Conservation (phyloP, 495 filamentous ascomycete species). For the Daldinia grandis region DNA sequence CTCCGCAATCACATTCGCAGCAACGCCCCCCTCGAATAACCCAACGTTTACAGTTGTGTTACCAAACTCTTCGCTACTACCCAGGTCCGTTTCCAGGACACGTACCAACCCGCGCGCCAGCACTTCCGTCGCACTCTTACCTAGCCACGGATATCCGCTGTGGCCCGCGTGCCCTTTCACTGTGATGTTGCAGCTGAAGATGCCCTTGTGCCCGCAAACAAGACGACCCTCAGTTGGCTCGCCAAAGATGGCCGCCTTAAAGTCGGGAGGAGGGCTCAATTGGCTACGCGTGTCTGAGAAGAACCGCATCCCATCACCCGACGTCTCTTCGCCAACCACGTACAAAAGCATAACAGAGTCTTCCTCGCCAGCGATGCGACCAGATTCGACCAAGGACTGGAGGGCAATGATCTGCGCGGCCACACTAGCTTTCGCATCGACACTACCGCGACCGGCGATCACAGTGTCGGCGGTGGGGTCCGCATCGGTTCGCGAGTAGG, state of each 20-base stretch:
- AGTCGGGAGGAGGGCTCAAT: conserved; percentile 54
- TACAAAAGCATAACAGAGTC: conserved; percentile 73
- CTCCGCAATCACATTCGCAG: conserved; percentile 85
- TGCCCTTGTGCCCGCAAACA: conserved; percentile 90
- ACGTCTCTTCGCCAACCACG: conserved; percentile 87
- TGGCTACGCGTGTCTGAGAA: conserved; percentile 61
- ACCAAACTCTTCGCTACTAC: conserved; percentile 77
- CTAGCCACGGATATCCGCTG: conserved; percentile 88
- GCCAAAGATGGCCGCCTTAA: conserved; percentile 79
- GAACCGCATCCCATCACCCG: conserved; percentile 83
- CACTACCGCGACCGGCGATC: conserved; percentile 77
- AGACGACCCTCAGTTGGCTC: conserved; percentile 91
- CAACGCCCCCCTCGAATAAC: conserved; percentile 79
- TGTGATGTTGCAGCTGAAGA: conserved; percentile 66
- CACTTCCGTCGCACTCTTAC: conserved; percentile 78
- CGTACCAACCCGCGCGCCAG: conserved; percentile 71
- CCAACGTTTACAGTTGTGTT: conserved; percentile 91
- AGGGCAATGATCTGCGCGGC: conserved; percentile 79
- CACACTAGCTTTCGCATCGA: conserved; percentile 90
- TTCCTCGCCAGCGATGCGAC: conserved; percentile 54
- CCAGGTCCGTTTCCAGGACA: conserved; percentile 72
- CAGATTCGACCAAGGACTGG: conserved; percentile 62
- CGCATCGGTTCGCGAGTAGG: conserved; percentile 59
- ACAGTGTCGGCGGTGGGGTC: conserved; percentile 55
- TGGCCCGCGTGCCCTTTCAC: conserved; percentile 83